Percentiles rank a stretch among this genome's conserved stretches.
phyloP scores from a whole-genome alignment of 768 basidiomycete species.

The Asterophora parasitica region DNA sequence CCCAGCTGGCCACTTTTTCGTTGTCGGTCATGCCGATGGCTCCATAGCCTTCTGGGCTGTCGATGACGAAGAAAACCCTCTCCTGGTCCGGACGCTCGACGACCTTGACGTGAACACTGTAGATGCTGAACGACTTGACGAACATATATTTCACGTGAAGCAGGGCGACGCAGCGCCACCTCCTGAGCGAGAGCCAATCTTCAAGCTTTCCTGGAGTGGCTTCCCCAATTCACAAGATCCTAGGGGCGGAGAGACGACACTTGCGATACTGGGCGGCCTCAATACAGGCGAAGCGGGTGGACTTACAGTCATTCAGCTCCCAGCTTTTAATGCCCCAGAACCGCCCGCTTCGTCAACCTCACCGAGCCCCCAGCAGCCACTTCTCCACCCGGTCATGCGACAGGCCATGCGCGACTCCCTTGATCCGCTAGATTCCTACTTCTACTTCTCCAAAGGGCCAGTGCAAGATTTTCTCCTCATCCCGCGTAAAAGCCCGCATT shows the following conservation, averaged over 20 bases:
- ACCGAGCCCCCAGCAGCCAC: slow-evolving; percentile 23
- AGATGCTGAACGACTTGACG: slow-evolving; percentile 44
- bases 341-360: slow-evolving; percentile 28
- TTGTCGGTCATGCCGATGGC: slow-evolving; percentile 78
- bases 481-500: slow-evolving; percentile 69
- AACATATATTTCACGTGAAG: slow-evolving; percentile 24
- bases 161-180: slow-evolving; percentile 13
- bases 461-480: slow-evolving; percentile 78
- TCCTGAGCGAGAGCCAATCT: slow-evolving; percentile 64
- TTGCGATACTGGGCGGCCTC: slow-evolving; percentile 78
- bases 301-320: slow-evolving; percentile 65
- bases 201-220: slow-evolving; percentile 81
- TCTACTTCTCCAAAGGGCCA: slow-evolving; percentile 53
- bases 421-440: slow-evolving; percentile 40
- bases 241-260: slow-evolving; percentile 64
- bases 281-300: slow-evolving; percentile 49
- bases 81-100: slow-evolving; percentile 70
- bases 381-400: slow-evolving; percentile 45
- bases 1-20: slow-evolving; percentile 73
- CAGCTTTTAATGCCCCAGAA: slow-evolving; percentile 55
- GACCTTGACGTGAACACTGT: slow-evolving; percentile 48
- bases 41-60: slow-evolving; percentile 80
- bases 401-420: slow-evolving; percentile 63
- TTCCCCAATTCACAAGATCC: slow-evolving; percentile 64
- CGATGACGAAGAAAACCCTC: slow-evolving; percentile 70